phyloP scores from a whole-genome alignment of 2,329 filamentous ascomycete genomes.

The Curvularia sp. region DNA sequence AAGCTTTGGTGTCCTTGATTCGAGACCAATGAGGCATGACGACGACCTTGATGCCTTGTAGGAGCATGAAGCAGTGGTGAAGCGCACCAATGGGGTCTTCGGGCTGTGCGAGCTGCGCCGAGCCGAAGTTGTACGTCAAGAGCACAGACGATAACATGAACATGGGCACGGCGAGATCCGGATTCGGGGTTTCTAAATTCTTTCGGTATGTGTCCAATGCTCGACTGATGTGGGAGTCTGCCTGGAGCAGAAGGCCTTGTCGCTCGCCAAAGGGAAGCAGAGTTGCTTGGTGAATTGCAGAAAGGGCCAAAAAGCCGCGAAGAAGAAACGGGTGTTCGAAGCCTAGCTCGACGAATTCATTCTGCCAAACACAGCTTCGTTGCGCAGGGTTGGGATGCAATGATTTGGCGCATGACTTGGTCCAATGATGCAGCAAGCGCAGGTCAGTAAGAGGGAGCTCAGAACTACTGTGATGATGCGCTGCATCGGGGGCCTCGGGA shows the following conservation, averaged over 20 bases:
- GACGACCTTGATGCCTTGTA: slow-evolving; percentile 38
- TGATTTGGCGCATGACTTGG: slow-evolving; percentile 28
- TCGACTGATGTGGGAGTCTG: slow-evolving; percentile 38
- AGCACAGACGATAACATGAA: slow-evolving; percentile 39
- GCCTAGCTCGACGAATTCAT: slow-evolving; percentile 31
- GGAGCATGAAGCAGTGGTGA: slow-evolving; percentile 40
- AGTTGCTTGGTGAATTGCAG: slow-evolving; percentile 38
- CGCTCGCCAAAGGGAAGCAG: slow-evolving; percentile 29
- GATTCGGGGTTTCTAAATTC: slow-evolving; percentile 30
- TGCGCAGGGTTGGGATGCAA: slow-evolving; percentile 26
- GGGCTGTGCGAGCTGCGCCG: slow-evolving; percentile 35
- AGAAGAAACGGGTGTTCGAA: slow-evolving; percentile 42
- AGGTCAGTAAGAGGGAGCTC: slow-evolving; percentile 39
- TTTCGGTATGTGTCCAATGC: slow-evolving; percentile 34
- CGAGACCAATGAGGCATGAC: slow-evolving; percentile 32
- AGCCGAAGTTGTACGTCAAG: slow-evolving; percentile 41
- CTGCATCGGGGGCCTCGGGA: slow-evolving; percentile 16
- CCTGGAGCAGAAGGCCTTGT: slow-evolving; percentile 34
- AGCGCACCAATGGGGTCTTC: slow-evolving; percentile 39
- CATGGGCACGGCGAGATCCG: slow-evolving; percentile 37
- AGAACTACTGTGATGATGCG: slow-evolving; percentile 13
- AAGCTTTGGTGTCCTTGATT: slow-evolving; percentile 28
- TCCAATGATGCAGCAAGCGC: slow-evolving; percentile 41
- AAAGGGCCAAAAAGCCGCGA: slow-evolving; percentile 39
- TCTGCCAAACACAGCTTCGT: slow-evolving; percentile 26